Conservation (phyloP, 2,329 filamentous ascomycete genomes). For the Aureobasidium sp. region DNA sequence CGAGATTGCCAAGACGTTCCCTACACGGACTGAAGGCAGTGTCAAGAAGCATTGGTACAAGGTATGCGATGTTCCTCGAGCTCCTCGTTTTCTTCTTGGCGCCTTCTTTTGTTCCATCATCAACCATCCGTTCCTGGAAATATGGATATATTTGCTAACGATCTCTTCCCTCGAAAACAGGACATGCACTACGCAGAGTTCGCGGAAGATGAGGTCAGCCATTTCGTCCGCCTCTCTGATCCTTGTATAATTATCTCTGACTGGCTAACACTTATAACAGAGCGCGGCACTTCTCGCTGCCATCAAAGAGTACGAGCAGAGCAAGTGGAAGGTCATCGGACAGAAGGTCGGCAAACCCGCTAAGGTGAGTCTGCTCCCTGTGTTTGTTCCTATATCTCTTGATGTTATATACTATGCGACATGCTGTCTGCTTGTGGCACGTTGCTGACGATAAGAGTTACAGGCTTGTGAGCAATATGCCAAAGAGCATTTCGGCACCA, state of each 20-base stretch:
- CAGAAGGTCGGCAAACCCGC: constrained; percentile 96
- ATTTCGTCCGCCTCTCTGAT: constrained; percentile 31
- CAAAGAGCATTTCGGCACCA: constrained; percentile 78
- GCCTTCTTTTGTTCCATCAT: background rate
- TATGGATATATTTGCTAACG: constrained; percentile 18
- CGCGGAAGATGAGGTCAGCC: constrained; percentile 82
- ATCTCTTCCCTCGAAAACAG: constrained; percentile 34
- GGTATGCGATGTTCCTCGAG: constrained; percentile 37
- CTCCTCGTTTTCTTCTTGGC: background rate
- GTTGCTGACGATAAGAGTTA: background rate
- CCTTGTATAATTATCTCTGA: constrained; percentile 1
- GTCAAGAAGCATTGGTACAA: constrained; percentile 99
- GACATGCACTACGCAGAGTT: constrained; percentile 99
- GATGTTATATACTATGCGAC: too few relatives aligned
- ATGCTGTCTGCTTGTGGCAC: background rate
- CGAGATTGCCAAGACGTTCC: constrained; percentile 98
- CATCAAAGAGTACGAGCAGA: constrained; percentile 97
- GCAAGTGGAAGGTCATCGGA: constrained; percentile 97
- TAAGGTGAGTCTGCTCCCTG: constrained; percentile 50
- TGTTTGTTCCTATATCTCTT: too few relatives aligned
- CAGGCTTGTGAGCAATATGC: constrained; percentile 87
- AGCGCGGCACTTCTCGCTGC: constrained; percentile 64
- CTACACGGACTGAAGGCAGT: constrained; percentile 85
- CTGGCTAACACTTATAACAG: constrained; percentile 9
- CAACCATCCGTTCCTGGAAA: background rate